Base-by-base conservation (phyloP, 108 stramenopile species). In the Stephanodiscus triporus region DNA sequence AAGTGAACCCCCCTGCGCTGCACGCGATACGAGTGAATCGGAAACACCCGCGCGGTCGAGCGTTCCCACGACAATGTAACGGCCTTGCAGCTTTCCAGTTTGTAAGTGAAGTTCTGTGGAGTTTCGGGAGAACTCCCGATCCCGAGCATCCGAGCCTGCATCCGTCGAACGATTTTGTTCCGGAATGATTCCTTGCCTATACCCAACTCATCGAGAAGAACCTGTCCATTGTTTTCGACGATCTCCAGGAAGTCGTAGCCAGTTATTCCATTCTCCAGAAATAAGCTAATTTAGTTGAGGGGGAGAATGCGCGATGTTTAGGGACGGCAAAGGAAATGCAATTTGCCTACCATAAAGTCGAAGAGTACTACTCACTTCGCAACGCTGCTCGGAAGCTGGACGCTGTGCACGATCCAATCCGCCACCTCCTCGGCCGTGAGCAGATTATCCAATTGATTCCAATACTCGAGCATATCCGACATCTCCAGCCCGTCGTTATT, bases 171-270 rank as follows among this genome's bases (percentile, higher is more conserved):
- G 32, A 85, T 81, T 48, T 81, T 85, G 23, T 68, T 73, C 26
- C 65, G 45, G 45, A 72, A 81, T 7, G 72, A 63, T 37, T 63
- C 23, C 67, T 66, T 84, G n/a, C 72, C 51, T 40, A 89, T 77
- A 57, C 85, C 85, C 38, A 89, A 76, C 45, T 89, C 88, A 45
- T 84, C 56, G 49, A 45, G 58, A 14, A 82, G 66, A 17, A 76
- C 71, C 20, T 54, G 63, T 6, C 83, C 83, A 36, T 77, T 73
- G 51, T 89, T 78, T 30, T 83, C 78, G 9, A 88, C 76, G 10
- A 89, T 84, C 36, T 89, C 87, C 0, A 70, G 77, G 68, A 89
- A 89, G 69, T 89, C 85, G 70, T 89, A 87, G 1, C 87, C 88
- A 4, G 88, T 88, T 14, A 89, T 84, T 53, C 58, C 50, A 79